These are phyloP conservation scores for Saccharomycopsis hybrid DNA, from an alignment of 1,139 yeast genomes.

Conservation along the genomic window DNA sequence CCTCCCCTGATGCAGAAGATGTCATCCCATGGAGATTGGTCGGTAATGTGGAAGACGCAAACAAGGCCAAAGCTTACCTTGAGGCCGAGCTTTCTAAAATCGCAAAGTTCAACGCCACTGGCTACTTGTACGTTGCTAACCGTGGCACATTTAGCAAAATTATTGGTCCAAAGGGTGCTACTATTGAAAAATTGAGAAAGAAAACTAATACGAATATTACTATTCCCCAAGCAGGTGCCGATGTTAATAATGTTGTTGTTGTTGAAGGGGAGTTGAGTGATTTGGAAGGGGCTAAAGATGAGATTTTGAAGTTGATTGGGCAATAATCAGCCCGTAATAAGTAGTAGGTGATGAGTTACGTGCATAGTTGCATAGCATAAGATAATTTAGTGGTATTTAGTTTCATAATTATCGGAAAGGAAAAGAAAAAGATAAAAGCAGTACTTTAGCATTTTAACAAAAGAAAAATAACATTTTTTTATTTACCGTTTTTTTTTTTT, in stretches of 20 bases:
- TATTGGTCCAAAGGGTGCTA: conserved; percentile 74
- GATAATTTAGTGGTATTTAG: neutral
- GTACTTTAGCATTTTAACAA: too few species aligned
- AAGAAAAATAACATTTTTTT: too few species aligned
- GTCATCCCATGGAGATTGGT: conserved; percentile 60
- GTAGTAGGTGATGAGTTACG: neutral
- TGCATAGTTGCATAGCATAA: neutral
- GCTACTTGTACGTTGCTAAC: conserved; percentile 44
- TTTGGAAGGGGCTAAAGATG: conserved; percentile 37
- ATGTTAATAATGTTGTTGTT: conserved; percentile 40
- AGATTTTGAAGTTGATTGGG: conserved; percentile 26
- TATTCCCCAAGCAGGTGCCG: conserved; percentile 57
- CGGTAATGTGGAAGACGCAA: conserved; percentile 35
- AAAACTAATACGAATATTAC: conserved; percentile 52
- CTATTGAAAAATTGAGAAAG: conserved; percentile 55
- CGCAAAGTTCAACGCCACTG: conserved; percentile 35
- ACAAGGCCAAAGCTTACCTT: conserved; percentile 34
- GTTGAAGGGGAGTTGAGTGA: conserved; percentile 36
- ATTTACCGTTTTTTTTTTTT: too few species aligned
- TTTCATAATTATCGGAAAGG: neutral
- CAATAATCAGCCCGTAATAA: too few species aligned
- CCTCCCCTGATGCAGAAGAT: conserved; percentile 30
- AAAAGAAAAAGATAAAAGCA: too few species aligned
- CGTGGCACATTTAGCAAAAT: conserved; percentile 48
- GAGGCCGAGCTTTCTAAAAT: conserved; percentile 28